Conservation (phyloP, 2,329 filamentous ascomycete genomes). For the Fusarium pseudocircinatum region DNA sequence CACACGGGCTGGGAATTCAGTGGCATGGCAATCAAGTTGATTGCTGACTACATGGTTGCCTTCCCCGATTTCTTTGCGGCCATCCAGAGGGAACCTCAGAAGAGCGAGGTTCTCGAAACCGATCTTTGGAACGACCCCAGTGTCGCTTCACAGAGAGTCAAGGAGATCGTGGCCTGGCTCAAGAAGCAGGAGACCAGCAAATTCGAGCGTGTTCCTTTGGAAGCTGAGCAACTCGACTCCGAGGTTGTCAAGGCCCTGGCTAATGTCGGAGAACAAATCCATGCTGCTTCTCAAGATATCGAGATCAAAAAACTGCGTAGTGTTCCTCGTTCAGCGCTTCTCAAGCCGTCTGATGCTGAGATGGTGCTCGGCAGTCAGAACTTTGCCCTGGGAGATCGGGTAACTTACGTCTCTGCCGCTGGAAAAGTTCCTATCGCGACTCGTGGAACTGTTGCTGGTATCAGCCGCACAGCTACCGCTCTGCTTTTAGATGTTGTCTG, state of each 20-base stretch:
- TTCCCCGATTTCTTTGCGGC: slow-evolving; percentile 96
- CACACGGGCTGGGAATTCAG: slow-evolving; percentile 96
- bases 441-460: slow-evolving; percentile 91
- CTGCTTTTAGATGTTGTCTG: slow-evolving; percentile 91
- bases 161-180: slow-evolving; percentile 93
- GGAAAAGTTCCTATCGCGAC: slow-evolving; percentile 95
- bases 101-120: slow-evolving; percentile 83
- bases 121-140: slow-evolving; percentile 83
- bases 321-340: slow-evolving; percentile 85
- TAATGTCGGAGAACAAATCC: slow-evolving; percentile 72
- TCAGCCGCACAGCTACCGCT: slow-evolving; percentile 86
- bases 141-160: slow-evolving; percentile 80
- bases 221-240: slow-evolving; percentile 95
- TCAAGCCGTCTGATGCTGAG: slow-evolving; percentile 97
- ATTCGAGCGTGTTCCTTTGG: slow-evolving; percentile 94
- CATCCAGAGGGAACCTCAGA: slow-evolving; percentile 85
- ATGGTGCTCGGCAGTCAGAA: slow-evolving; percentile 86
- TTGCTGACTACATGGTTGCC: slow-evolving; percentile 88
- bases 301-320: slow-evolving; percentile 77
- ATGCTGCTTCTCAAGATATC: slow-evolving; percentile 60
- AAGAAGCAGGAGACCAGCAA: slow-evolving; percentile 91
- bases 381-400: slow-evolving; percentile 86
- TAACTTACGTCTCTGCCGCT: slow-evolving; percentile 91
- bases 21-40: slow-evolving; percentile 79
- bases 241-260: slow-evolving; percentile 86